Evolutionary conservation across 352 stramenopile species (phyloP).

Genomic region (Globisporangium middletonii): DNA sequence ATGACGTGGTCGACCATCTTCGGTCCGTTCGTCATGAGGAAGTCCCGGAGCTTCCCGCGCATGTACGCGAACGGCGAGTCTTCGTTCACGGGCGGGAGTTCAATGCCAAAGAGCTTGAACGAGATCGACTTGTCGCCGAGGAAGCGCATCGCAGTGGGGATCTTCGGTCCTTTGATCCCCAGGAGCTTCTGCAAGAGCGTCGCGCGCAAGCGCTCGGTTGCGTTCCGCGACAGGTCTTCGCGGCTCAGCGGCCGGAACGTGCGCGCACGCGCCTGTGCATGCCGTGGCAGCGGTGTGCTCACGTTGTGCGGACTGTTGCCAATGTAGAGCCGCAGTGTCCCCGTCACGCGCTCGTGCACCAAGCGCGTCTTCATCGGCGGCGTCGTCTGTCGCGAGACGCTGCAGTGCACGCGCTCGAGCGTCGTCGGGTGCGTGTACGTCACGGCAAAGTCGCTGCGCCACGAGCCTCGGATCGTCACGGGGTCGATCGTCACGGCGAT

Average conservation of each 20-base stretch:
- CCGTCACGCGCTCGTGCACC: constrained; percentile 36
- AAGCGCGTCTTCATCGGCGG: constrained; percentile 20
- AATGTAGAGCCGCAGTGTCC: constrained; percentile 49
- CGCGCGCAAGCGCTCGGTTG: constrained; percentile 39
- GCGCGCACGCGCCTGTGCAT: constrained; percentile 5
- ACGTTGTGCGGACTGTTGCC: constrained; percentile 64
- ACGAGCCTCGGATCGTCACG: constrained; percentile 15
- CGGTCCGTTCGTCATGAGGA: constrained; percentile 46
- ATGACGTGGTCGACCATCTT: constrained; percentile 60
- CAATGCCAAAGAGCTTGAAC: constrained; percentile 43
- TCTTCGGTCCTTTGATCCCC: constrained; percentile 40
- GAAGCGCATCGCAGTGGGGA: constrained; percentile 51
- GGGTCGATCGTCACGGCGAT: constrained; percentile 52
- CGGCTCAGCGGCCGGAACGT: constrained; percentile 18
- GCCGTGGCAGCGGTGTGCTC: constrained; percentile 22
- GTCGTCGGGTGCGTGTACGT: constrained; percentile 46
- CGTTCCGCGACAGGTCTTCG: constrained; percentile 15
- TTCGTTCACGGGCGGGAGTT: constrained; percentile 51
- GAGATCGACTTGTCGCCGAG: constrained; percentile 47
- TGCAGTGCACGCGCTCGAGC: constrained; percentile 37
- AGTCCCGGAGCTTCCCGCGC: constrained; percentile 39
- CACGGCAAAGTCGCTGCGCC: constrained; percentile 44
- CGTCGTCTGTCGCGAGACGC: constrained; percentile 17
- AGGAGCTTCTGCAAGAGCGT: constrained; percentile 53
- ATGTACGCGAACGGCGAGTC: constrained; percentile 61